These are phyloP conservation scores for Marchantia polymorpha DNA, from an alignment of 225 moss, liverwort and hornwort species.

Conservation along the genomic window DNA sequence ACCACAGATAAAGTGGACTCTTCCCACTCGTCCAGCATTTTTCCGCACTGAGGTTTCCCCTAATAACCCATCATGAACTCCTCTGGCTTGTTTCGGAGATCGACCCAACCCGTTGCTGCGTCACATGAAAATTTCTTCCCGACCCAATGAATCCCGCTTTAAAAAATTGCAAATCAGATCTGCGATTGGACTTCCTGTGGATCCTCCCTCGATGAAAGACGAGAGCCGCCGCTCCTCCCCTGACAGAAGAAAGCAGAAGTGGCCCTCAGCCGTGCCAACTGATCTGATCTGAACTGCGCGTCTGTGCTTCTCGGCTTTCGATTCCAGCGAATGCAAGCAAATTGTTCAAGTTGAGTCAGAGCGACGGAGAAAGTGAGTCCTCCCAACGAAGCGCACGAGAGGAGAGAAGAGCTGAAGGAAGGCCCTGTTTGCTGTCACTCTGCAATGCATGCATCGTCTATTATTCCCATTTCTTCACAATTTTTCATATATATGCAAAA, in stretches of 20 bases:
- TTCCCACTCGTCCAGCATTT: constrained; percentile 54
- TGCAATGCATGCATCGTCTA: background rate
- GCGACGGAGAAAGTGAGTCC: background rate
- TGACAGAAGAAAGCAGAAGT: background rate
- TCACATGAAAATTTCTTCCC: background rate
- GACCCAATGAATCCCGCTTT: background rate
- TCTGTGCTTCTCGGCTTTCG: background rate
- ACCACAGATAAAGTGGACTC: constrained; percentile 26
- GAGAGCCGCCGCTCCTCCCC: background rate
- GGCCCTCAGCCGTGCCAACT: background rate
- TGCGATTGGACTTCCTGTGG: background rate
- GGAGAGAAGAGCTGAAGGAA: background rate
- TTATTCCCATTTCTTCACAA: background rate
- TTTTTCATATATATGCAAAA: background rate
- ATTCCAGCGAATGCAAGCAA: background rate
- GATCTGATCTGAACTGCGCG: constrained; percentile 3
- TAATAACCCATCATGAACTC: constrained; percentile 8
- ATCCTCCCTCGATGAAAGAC: background rate
- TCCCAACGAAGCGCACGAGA: background rate
- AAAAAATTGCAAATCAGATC: background rate
- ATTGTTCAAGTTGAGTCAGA: background rate
- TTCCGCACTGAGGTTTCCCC: constrained; percentile 17
- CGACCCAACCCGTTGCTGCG: no score
- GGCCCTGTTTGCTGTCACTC: background rate
- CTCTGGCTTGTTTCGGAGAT: background rate